Conservation (phyloP, 768 basidiomycete genomes). For the Cystofilobasidium ferigula region DNA sequence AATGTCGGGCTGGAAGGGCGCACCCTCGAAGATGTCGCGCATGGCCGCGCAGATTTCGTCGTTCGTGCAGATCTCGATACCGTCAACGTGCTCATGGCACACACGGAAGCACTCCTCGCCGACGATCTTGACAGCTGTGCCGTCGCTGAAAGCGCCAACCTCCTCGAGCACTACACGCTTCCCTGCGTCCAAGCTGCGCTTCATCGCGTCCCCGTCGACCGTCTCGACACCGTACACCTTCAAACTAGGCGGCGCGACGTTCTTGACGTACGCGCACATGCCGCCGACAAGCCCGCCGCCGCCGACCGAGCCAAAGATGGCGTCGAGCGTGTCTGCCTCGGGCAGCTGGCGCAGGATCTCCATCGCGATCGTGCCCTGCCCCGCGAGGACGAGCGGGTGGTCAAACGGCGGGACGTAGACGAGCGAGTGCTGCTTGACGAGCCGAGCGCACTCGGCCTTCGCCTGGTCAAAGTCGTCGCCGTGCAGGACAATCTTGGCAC, state of each 20-base stretch:
- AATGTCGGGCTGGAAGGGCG: slow-evolving; percentile 18
- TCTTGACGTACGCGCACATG: slow-evolving; percentile 79
- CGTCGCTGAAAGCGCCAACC: slow-evolving; percentile 93
- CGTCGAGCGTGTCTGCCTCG: slow-evolving; percentile 57
- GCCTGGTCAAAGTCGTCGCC: slow-evolving; percentile 93
- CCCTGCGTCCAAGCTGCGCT: slow-evolving; percentile 64
- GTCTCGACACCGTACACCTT: slow-evolving; percentile 88
- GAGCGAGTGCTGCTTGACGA: slow-evolving; percentile 63
- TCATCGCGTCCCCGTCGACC: slow-evolving; percentile 88
- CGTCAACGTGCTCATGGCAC: slow-evolving; percentile 72
- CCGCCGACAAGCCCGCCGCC: slow-evolving; percentile 91
- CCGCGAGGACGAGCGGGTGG: slow-evolving; percentile 90
- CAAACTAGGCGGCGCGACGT: slow-evolving; percentile 73
- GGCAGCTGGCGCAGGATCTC: slow-evolving; percentile 85
- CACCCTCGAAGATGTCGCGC: slow-evolving; percentile 97
- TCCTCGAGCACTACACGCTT: slow-evolving; percentile 72
- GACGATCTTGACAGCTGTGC: slow-evolving; percentile 90
- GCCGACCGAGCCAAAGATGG: slow-evolving; percentile 80
- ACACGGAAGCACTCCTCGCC: slow-evolving; percentile 91
- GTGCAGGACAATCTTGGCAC: slow-evolving; percentile 85
- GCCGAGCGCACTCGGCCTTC: slow-evolving; percentile 80
- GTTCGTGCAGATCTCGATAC: slow-evolving; percentile 72
- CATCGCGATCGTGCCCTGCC: slow-evolving; percentile 89
- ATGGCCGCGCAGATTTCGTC: slow-evolving; percentile 98
- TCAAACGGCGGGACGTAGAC: slow-evolving; percentile 94